Evolutionary conservation across 257 asterid species (phyloP).

Genomic region (Solanum bulbocastanum): DNA sequence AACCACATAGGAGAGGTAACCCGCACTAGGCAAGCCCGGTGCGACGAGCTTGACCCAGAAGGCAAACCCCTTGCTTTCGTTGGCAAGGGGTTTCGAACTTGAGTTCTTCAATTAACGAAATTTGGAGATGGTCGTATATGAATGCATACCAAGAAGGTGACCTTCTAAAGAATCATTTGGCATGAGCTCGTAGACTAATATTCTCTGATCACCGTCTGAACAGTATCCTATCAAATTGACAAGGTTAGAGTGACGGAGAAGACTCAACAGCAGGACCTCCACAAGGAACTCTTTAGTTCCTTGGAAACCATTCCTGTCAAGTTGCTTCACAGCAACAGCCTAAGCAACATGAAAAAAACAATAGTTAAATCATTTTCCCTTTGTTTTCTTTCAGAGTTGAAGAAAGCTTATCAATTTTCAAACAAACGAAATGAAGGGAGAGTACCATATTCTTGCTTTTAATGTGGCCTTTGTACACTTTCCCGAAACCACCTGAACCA

Average conservation of each 20-base stretch:
- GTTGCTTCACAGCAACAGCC: constrained; percentile 78
- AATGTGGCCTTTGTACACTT: constrained; percentile 57
- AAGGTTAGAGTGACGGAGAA: constrained; percentile 63
- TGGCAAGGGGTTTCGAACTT: background rate
- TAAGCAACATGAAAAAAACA: constrained; percentile 1
- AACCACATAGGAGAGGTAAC: background rate
- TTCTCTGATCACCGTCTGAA: constrained; percentile 63
- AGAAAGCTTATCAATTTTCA: background rate
- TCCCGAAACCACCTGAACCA: constrained; percentile 86
- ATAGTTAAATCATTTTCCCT: background rate
- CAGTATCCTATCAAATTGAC: constrained; percentile 71
- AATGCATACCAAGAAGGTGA: constrained; percentile 56
- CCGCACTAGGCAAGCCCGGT: background rate
- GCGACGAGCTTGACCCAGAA: background rate
- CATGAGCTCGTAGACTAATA: constrained; percentile 63
- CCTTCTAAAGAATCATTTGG: constrained; percentile 53
- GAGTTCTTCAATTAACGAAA: background rate
- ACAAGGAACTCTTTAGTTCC: constrained; percentile 71
- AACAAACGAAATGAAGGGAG: background rate
- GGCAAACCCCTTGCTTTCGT: background rate
- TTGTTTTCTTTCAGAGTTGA: background rate
- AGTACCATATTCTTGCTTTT: constrained; percentile 27
- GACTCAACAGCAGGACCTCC: constrained; percentile 69
- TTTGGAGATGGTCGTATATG: background rate
- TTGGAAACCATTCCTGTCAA: constrained; percentile 71